phyloP scores from a whole-genome alignment of 1,284 basidiomycete genomes.

The Mycena citricolor region DNA sequence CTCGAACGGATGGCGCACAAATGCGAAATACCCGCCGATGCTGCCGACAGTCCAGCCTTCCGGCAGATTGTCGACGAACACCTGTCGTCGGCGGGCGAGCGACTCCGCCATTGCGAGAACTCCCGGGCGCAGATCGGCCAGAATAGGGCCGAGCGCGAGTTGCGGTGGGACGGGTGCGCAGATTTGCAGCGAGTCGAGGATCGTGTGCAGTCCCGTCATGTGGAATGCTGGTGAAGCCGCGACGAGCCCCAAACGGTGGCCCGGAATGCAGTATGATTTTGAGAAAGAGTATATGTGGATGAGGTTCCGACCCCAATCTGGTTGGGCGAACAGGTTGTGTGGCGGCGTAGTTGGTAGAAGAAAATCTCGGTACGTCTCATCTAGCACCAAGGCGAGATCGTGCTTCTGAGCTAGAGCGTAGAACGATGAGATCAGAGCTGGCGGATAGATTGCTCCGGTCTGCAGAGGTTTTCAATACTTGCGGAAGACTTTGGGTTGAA shows the following conservation, averaged over 20 bases:
- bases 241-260: conserved; percentile 79
- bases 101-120: conserved; percentile 51
- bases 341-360: conserved; percentile 50
- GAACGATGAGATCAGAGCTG: conserved; percentile 62
- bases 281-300: conserved; percentile 81
- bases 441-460: conserved; percentile 79
- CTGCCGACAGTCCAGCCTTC: conserved; percentile 60
- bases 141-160: conserved; percentile 58
- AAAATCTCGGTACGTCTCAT: conserved; percentile 90
- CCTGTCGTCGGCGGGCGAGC: conserved; percentile 54
- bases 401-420: conserved; percentile 57
- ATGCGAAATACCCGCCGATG: conserved; percentile 75
- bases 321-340: conserved; percentile 50
- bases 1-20: conserved; percentile 71
- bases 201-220: conserved; percentile 54
- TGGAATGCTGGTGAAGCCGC: conserved; percentile 59
- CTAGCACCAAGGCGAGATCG: conserved; percentile 76
- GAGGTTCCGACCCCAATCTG: conserved; percentile 60
- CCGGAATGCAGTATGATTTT: conserved; percentile 84
- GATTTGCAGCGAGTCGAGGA: conserved; percentile 80
- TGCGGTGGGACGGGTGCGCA: conserved; percentile 76
- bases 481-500: not conserved
- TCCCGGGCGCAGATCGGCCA: conserved; percentile 54
- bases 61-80: conserved; percentile 56
- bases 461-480: conserved; percentile 31